Percentiles rank a stretch among this genome's conserved stretches.
Evolutionary conservation across 2,329 filamentous ascomycete genomes (phyloP).

Genomic region (Venturia asperata): DNA sequence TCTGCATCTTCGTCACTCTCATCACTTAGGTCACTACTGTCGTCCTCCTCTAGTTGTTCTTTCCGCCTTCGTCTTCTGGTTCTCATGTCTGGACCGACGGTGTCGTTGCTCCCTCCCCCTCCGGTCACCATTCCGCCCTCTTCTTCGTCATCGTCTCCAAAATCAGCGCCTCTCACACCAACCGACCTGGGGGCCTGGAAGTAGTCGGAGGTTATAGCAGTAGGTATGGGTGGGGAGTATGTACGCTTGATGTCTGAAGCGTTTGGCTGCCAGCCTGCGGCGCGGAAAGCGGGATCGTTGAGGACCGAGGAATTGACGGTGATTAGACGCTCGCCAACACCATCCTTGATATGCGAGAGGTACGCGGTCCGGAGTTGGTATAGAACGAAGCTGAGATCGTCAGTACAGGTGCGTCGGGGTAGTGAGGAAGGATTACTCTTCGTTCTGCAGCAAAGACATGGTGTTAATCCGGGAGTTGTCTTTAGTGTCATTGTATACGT

Average conservation of each 20-base stretch:
- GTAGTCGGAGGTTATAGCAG: constrained; percentile 74
- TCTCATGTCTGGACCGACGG: constrained; percentile 56
- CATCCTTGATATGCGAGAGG: constrained; percentile 71
- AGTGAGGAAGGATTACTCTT: constrained; percentile 32
- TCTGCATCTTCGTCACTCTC: constrained; percentile 75
- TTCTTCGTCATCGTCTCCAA: constrained; percentile 65
- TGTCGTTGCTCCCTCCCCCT: constrained; percentile 56
- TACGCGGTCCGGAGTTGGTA: constrained; percentile 78
- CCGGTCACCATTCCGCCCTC: constrained; percentile 64
- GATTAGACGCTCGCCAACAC: constrained; percentile 76
- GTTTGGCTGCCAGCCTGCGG: constrained; percentile 71
- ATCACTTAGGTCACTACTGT: constrained; percentile 78
- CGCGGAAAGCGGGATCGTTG: constrained; percentile 74
- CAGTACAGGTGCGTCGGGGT: constrained; percentile 32
- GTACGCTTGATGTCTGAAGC: constrained; percentile 71
- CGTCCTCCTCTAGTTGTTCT: constrained; percentile 69
- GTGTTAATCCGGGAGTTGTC: constrained; percentile 17
- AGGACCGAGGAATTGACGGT: constrained; percentile 72
- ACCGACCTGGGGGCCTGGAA: constrained; percentile 62
- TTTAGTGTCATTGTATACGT: constrained; percentile 1
- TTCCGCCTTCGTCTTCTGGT: constrained; percentile 60
- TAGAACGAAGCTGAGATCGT: constrained; percentile 57
- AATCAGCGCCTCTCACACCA: constrained; percentile 47
- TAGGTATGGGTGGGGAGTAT: constrained; percentile 79
- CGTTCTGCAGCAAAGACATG: constrained; percentile 41